Evolutionary conservation across 495 filamentous ascomycete genomes (phyloP).

Genomic region (Penicillium samsonianum): DNA sequence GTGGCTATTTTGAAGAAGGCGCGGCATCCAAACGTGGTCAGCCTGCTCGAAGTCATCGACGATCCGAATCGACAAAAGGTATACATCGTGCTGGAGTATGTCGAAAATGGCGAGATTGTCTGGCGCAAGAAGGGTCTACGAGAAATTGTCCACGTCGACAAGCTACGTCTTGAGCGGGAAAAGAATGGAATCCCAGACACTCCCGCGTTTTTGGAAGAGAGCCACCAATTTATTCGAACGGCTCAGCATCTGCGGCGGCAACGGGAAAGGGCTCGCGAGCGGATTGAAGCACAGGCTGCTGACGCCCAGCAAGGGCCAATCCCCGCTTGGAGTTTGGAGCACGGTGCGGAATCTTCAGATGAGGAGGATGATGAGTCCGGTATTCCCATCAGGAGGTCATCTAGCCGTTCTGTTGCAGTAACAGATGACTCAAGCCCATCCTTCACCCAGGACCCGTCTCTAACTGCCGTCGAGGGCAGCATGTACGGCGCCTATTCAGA

Average conservation of each 20-base stretch:
- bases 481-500: conserved; percentile 75
- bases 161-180: conserved; percentile 72
- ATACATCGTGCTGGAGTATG: conserved; percentile 94
- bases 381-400: conserved; percentile 35
- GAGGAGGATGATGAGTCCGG: conserved; percentile 49
- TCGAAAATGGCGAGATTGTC: conserved; percentile 87
- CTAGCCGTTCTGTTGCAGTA: conserved; percentile 36
- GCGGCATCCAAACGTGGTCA: conserved; percentile 91
- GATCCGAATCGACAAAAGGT: conserved; percentile 95
- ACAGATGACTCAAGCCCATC: conserved; percentile 43
- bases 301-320: conserved; percentile 46
- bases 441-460: conserved; percentile 49
- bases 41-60: conserved; percentile 94
- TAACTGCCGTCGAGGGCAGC: conserved; percentile 66
- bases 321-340: conserved; percentile 75
- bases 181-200: conserved; percentile 59
- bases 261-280: conserved; percentile 58
- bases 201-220: conserved; percentile 55
- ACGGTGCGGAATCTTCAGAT: conserved; percentile 67
- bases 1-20: conserved; percentile 98
- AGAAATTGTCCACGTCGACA: conserved; percentile 80
- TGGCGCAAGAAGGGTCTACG: conserved; percentile 85
- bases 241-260: conserved; percentile 56
- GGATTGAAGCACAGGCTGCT: conserved; percentile 52
- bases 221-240: conserved; percentile 59